A percentile compares a stretch with the other conserved stretches of the same genome.
Evolutionary conservation across 331 rosid genomes (phyloP).

Genomic region (Spiraea crenata): DNA sequence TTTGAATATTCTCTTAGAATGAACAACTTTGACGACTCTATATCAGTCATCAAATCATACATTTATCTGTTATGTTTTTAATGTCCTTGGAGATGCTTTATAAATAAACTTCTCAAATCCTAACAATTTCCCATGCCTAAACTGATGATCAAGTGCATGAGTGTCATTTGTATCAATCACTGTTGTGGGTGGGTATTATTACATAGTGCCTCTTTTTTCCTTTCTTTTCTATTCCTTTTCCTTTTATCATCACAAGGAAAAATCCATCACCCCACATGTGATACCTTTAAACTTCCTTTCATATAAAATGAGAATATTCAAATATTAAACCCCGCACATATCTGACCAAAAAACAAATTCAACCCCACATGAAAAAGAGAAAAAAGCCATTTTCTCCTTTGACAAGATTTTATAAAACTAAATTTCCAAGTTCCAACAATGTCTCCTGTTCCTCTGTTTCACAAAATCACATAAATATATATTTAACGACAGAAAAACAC

Average conservation of each 20-base stretch:
- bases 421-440: background rate
- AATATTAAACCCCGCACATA: constrained; percentile 13
- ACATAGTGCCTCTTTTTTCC: background rate
- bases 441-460: background rate
- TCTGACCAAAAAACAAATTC: background rate
- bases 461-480: background rate
- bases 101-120: background rate
- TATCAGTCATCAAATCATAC: no score
- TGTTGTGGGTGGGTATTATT: constrained; percentile 6
- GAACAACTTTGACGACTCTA: no score
- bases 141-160: background rate
- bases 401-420: background rate
- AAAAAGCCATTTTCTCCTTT: background rate
- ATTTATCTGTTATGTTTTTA: no score
- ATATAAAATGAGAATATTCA: background rate
- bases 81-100: no score
- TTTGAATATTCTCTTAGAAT: no score
- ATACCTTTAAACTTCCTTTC: background rate
- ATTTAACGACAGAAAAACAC: background rate
- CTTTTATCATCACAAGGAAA: constrained; percentile 11
- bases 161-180: constrained; percentile 9
- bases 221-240: background rate
- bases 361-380: background rate
- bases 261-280: background rate
- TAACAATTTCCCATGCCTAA: constrained; percentile 13